Evolutionary conservation across 805 yeast genomes (phyloP).

Genomic region (Candida ovalis): DNA sequence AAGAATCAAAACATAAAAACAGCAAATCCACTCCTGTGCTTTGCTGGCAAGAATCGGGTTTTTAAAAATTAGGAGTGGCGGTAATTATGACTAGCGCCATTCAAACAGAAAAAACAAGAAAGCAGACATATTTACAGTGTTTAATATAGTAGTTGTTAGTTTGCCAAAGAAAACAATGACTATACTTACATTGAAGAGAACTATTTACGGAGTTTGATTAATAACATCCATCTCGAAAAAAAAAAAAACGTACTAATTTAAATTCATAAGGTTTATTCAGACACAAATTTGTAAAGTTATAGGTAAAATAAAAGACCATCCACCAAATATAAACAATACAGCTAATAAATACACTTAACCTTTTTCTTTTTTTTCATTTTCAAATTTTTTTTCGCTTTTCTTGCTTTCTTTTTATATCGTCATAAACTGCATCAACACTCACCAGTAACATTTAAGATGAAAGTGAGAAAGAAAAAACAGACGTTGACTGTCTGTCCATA

Average conservation of each 20-base stretch:
- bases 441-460: not conserved
- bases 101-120: too few species aligned
- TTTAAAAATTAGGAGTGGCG: too few species aligned
- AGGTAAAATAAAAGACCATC: not conserved
- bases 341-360: not conserved
- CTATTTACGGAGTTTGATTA: not conserved
- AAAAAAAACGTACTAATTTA: not conserved
- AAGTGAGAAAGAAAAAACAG: not conserved
- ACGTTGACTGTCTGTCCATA: too few species aligned
- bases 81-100: too few species aligned
- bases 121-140: too few species aligned
- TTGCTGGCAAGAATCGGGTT: too few species aligned
- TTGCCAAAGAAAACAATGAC: too few species aligned
- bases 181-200: too few species aligned
- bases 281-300: not conserved
- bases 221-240: not conserved
- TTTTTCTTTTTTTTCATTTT: not conserved
- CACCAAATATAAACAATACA: not conserved
- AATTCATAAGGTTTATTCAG: not conserved
- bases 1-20: not conserved
- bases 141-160: too few species aligned
- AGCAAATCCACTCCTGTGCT: not conserved
- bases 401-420: too few species aligned
- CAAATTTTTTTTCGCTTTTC: not conserved
- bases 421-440: not conserved